Conservation (phyloP, 1,284 basidiomycete genomes). For the Papiliotrema flavescens region DNA sequence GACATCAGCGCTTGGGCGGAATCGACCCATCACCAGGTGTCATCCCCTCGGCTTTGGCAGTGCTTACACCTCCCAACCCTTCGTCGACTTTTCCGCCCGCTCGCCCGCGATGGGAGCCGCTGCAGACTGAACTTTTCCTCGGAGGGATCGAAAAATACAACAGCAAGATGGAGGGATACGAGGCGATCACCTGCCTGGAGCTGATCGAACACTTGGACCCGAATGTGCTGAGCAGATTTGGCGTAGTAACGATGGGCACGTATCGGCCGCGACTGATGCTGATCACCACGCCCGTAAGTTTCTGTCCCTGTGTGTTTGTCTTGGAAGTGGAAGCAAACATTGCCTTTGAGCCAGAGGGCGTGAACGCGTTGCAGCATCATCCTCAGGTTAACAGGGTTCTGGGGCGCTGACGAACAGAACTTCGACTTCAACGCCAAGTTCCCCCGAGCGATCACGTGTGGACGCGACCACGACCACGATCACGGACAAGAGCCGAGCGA, state of each 20-base stretch:
- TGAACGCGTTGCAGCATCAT: too few species aligned
- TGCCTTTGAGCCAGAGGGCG: too few species aligned
- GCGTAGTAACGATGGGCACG: slow-evolving; percentile 72
- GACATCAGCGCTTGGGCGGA: slow-evolving; percentile 47
- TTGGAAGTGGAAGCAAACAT: too few species aligned
- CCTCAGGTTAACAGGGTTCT: too few species aligned
- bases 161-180: slow-evolving; percentile 63
- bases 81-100: slow-evolving; percentile 13
- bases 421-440: slow-evolving; percentile 77
- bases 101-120: slow-evolving; percentile 64
- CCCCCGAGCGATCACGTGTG: slow-evolving; percentile 59
- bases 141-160: slow-evolving; percentile 77
- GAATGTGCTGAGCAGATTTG: slow-evolving; percentile 67
- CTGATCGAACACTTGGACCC: slow-evolving; percentile 88
- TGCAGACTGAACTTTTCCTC: slow-evolving; percentile 72
- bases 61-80: slow-evolving; percentile 26
- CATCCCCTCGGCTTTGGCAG: slow-evolving; percentile 36
- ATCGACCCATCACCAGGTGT: slow-evolving; percentile 42
- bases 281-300: slow-evolving; percentile 70
- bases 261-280: slow-evolving; percentile 77
- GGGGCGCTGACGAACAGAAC: slow-evolving; percentile 26
- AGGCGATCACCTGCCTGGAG: slow-evolving; percentile 82
- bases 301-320: neutral
- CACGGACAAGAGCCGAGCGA: too few species aligned
- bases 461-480: slow-evolving; percentile 28